Base-by-base conservation (phyloP, 257 asterid species). In the Mentha longifolia region DNA sequence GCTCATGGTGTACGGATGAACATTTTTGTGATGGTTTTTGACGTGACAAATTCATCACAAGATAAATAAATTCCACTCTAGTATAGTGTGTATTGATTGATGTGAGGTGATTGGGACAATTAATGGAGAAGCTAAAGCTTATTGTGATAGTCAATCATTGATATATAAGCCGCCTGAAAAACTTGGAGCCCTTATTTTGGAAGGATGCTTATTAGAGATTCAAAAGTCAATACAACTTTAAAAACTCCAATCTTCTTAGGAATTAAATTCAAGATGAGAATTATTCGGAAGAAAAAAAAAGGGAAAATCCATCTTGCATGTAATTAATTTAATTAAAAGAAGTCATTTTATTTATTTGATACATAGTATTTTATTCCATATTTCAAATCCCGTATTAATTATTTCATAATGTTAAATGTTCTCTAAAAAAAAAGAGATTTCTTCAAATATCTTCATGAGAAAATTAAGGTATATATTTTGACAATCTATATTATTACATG, bases 71-170 rank as follows among this genome's bases (percentile, higher is more conserved):
- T 8, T 47, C 12, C 13, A 31, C 30, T 33, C 17, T 56, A 31
- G 59, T 7, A 68, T 41, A 70, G 70, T 33, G 9, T 11, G 19
- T 6, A 6, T 35, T 35, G 39, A 35, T 41, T 62, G 67, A 54
- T 61, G 58, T 69, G 64, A 52, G 54, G 60, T 50, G 60, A 15
- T 70, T 67, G 71, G 71, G 35, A 58, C 60, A 16, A 5, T 35
- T 35, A 35, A 35, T 20, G 55, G 20, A 20, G 39, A 35, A 47
- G 19, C 10, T 15, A 6, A 8, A 49, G 33, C 28, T 22, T 50
- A 52, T 66, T 61, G 70, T 77, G 70, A 35, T 35, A 35, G 39
- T 35, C 39, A 35, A 35, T 35, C 39, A 4, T 5, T 5, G 0
- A 33, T 33, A 33, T 33, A 69, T 67, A 65, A 46, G 31, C 68